phyloP scores from a whole-genome alignment of 805 yeast genomes.

The Candida odintsovae region DNA sequence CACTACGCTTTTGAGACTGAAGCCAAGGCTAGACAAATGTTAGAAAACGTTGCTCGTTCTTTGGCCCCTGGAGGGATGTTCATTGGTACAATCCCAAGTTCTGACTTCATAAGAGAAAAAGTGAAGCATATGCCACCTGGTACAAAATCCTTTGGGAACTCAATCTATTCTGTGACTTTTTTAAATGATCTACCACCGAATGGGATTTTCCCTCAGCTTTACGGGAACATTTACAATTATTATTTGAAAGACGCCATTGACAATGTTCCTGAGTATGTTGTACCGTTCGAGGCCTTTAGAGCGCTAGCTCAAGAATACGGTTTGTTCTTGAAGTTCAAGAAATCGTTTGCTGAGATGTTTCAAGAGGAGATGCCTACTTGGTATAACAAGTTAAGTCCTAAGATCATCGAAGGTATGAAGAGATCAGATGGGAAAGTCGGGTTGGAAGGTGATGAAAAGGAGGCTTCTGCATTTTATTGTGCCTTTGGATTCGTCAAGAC shows the following conservation, averaged over 20 bases:
- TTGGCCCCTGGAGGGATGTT: constrained; percentile 80
- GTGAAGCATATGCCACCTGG: constrained; percentile 47
- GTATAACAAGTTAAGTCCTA: constrained; percentile 51
- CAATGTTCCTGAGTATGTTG: constrained; percentile 94
- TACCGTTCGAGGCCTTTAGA: constrained; percentile 85
- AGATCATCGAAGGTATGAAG: constrained; percentile 61
- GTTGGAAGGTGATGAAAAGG: constrained; percentile 84
- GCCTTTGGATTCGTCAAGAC: constrained; percentile 74
- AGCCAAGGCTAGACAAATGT: constrained; percentile 63
- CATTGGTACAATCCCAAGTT: constrained; percentile 91
- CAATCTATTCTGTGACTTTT: constrained; percentile 74
- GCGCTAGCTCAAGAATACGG: constrained; percentile 81
- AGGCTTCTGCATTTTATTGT: constrained; percentile 78
- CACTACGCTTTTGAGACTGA: constrained; percentile 94
- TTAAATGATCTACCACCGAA: constrained; percentile 72
- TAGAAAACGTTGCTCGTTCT: constrained; percentile 71
- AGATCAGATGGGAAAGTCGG: constrained; percentile 79
- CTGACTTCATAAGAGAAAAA: constrained; percentile 73
- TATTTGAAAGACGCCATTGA: constrained; percentile 90
- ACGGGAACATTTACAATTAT: constrained; percentile 79
- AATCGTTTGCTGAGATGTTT: constrained; percentile 78
- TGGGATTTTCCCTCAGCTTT: constrained; percentile 68
- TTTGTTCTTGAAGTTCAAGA: constrained; percentile 61
- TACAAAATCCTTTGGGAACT: constrained; percentile 74
- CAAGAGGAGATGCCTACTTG: constrained; percentile 70